phyloP scores from a whole-genome alignment of 2,329 filamentous ascomycete species.

The Monilinia fructigena region DNA sequence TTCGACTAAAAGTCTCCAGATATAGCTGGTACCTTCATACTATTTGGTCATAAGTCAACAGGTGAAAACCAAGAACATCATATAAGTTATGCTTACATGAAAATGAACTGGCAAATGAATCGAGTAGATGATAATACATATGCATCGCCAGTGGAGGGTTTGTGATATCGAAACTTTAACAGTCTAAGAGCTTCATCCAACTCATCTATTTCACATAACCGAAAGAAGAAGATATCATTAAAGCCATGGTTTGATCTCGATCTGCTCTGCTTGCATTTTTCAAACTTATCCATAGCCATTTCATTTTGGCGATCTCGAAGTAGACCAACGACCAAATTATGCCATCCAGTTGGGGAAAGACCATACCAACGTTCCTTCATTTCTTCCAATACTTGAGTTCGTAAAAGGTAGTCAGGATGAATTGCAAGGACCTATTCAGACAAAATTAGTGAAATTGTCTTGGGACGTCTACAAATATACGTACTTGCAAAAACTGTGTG shows the following conservation, averaged over 20 bases:
- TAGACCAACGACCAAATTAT: constrained; percentile 69
- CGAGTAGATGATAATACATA: constrained; percentile 72
- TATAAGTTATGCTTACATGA: constrained; percentile 49
- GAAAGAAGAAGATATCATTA: constrained; percentile 75
- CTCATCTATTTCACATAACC: constrained; percentile 69
- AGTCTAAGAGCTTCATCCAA: constrained; percentile 74
- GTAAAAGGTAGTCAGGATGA: constrained; percentile 81
- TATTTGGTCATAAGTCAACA: constrained; percentile 39
- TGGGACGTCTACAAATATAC: constrained; percentile 28
- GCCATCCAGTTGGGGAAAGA: constrained; percentile 59
- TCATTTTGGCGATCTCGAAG: constrained; percentile 82
- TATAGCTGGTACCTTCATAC: constrained; percentile 62
- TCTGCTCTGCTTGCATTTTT: constrained; percentile 60
- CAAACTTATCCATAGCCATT: constrained; percentile 69
- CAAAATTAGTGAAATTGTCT: neutral
- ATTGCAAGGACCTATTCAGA: constrained; percentile 64
- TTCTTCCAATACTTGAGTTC: constrained; percentile 66
- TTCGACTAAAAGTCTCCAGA: constrained; percentile 69
- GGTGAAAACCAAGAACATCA: constrained; percentile 25
- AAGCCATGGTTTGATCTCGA: constrained; percentile 66
- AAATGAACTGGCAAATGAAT: constrained; percentile 63
- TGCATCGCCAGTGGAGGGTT: neutral
- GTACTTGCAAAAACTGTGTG: constrained; percentile 67
- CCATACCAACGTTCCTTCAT: constrained; percentile 74
- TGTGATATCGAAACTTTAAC: constrained; percentile 55